Conservation (phyloP, 129 eudicot species). For the Saposhnikovia divaricata region DNA sequence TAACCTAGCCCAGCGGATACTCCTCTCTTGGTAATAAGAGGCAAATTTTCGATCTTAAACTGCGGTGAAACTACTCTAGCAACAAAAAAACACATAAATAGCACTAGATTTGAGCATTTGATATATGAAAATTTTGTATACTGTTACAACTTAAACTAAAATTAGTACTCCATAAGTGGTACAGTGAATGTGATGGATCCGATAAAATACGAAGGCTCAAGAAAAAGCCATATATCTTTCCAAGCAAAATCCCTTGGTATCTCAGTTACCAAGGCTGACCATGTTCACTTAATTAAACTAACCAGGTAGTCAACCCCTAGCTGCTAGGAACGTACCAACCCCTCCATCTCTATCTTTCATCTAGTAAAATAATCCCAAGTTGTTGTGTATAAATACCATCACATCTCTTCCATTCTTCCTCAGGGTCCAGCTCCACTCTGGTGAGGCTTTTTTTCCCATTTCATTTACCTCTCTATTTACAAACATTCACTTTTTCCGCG, state of each 20-base stretch:
- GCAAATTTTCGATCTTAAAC: too few relatives aligned
- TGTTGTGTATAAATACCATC: conserved; percentile 35
- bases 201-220: background rate
- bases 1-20: background rate
- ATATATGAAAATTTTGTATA: background rate
- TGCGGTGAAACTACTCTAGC: too few relatives aligned
- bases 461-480: background rate
- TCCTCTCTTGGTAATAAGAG: background rate
- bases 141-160: background rate
- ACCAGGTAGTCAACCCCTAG: background rate
- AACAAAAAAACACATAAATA: too few relatives aligned
- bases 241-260: conserved; percentile 38
- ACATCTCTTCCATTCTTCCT: conserved; percentile 5
- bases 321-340: background rate
- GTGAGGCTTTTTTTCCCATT: conserved; percentile 51
- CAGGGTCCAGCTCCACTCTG: conserved; percentile 63
- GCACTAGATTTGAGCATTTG: background rate
- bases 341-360: conserved; percentile 8
- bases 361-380: background rate
- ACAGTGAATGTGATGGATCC: background rate
- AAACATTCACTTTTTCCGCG: background rate
- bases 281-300: conserved; percentile 22
- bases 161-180: background rate
- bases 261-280: conserved; percentile 41
- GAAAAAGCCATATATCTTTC: conserved; percentile 21